Conservation (phyloP, 352 stramenopile genomes). For the Globisporangium abappressorium region DNA sequence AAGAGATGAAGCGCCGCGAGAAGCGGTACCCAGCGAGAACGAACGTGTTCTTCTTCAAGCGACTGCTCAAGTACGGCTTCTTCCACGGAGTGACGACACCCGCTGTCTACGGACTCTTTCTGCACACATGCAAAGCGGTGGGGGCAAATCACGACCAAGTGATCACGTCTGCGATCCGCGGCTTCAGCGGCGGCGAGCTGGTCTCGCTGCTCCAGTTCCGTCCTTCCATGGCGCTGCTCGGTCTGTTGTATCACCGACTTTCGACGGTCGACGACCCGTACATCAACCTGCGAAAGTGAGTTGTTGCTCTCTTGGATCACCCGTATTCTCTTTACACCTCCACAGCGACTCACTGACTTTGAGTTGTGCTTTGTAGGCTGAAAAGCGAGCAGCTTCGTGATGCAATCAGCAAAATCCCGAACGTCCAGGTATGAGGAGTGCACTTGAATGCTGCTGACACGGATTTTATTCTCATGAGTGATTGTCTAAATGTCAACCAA, state of each 20-base stretch:
- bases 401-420: conserved; percentile 48
- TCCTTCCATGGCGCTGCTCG: conserved; percentile 75
- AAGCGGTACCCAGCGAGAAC: conserved; percentile 59
- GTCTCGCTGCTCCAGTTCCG: conserved; percentile 74
- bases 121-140: conserved; percentile 56
- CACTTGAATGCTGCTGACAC: background rate
- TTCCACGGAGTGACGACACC: conserved; percentile 69
- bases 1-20: conserved; percentile 70
- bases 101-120: conserved; percentile 69
- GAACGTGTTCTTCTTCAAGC: conserved; percentile 73
- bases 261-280: conserved; percentile 70
- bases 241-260: conserved; percentile 62
- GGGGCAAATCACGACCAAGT: conserved; percentile 78
- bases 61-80: conserved; percentile 72
- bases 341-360: too few relatives aligned
- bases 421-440: conserved; percentile 40
- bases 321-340: too few relatives aligned
- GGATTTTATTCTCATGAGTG: background rate
- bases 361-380: conserved; percentile 21
- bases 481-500: background rate
- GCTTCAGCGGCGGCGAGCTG: conserved; percentile 75
- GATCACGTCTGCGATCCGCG: conserved; percentile 79
- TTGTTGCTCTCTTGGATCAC: background rate
- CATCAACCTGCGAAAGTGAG: conserved; percentile 66
- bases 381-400: conserved; percentile 68